Percentiles rank a stretch among this genome's conserved stretches.
Conservation (phyloP, 2,329 filamentous ascomycete genomes). For the Pseudogymnoascus sp. region DNA sequence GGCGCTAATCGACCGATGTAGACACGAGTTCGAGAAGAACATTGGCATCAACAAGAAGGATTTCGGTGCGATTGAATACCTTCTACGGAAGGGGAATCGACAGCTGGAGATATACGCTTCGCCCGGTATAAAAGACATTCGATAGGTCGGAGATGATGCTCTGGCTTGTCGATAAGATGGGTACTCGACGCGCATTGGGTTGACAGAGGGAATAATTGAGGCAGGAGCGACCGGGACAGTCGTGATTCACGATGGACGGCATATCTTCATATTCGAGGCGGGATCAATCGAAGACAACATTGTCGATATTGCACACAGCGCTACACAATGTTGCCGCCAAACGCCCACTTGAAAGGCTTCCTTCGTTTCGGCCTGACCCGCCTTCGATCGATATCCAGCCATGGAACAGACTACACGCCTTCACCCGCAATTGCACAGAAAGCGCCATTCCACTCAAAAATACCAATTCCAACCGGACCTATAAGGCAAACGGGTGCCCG, state of each 20-base stretch:
- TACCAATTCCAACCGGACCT: not conserved
- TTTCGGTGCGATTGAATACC: slow-evolving; percentile 59
- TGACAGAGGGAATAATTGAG: not conserved
- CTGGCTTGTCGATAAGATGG: not conserved
- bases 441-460: not conserved
- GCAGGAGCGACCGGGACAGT: not conserved
- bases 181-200: not conserved
- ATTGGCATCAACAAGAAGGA: slow-evolving; percentile 55
- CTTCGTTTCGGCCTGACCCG: not conserved
- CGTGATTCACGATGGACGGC: not conserved
- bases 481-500: not conserved
- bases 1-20: slow-evolving; percentile 27
- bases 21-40: slow-evolving; percentile 66
- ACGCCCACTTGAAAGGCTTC: not conserved
- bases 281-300: not conserved
- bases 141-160: not conserved
- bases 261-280: not conserved
- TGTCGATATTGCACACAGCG: not conserved
- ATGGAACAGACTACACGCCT: not conserved
- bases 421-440: not conserved
- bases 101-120: slow-evolving; percentile 60
- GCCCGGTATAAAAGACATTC: slow-evolving; percentile 55
- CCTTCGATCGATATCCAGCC: not conserved
- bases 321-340: not conserved
- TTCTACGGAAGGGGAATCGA: slow-evolving; percentile 55